Evolutionary conservation across 805 yeast species (phyloP), one percentile per base, ranked within the genome.

Genomic region (Candida sanyiensis): DNA sequence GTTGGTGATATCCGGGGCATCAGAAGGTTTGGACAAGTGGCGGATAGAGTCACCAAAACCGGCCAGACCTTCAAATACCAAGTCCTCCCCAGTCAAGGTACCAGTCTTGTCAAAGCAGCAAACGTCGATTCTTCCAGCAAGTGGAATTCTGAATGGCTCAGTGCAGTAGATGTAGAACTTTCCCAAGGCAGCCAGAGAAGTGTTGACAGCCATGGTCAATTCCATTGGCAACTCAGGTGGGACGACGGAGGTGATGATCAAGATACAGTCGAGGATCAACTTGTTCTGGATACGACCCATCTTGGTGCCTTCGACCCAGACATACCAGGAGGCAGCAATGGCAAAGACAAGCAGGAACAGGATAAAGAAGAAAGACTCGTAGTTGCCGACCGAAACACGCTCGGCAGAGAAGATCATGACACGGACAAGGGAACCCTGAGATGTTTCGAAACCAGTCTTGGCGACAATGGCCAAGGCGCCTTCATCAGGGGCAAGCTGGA

Each of bases 221-320:
- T 93, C 98, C 97, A 93, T 93, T 43, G 98, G 98, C 51, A 93
- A 73, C 66, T 93, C 98, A 30, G 98, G 98, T 26, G 98, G 98
- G 28, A 93, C 98, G 47, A 93, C 98, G 36, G 97, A 89, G 15
- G 98, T 93, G 53, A 93, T 76, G 52, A 93, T 94, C 57, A 93
- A 75, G 48, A 93, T 83, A 79, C 98, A 93, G 64, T 93, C 97
- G 57, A 93, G 73, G 49, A 93, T 81, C 61, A 93, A 75, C 64
- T 90, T 90, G 39, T 95, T 84, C 63, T 90, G 95, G 52, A 86
- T 77, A 67, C 98, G 83, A 55, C 96, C 97, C 86, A 86, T 82
- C 60, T 74, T 80, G 18, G 95, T 83, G 63, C 98, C 98, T 66
- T 90, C 96, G 44, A 84, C 82, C 98, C 98, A 93, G 38, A 93